A percentile compares a stretch with the other conserved stretches of the same genome.
These are phyloP conservation scores for Austroboletus festivus DNA, from an alignment of 768 basidiomycete species.

Conservation along the genomic window DNA sequence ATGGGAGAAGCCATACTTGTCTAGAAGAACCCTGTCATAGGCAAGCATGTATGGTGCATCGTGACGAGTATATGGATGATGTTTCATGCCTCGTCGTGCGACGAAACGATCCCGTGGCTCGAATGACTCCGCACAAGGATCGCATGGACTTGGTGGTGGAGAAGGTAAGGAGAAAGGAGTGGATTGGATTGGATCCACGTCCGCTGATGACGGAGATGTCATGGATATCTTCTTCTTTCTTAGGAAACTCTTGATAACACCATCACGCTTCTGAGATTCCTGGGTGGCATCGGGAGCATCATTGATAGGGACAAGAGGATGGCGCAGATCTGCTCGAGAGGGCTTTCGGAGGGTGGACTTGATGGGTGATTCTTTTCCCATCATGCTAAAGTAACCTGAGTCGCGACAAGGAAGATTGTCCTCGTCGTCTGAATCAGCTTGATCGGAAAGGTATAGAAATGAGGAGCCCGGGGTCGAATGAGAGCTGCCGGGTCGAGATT, in stretches of 20 bases:
- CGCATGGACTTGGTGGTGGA: slow-evolving; percentile 1
- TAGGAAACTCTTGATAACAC: slow-evolving; percentile 15
- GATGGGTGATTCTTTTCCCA: slow-evolving; percentile 21
- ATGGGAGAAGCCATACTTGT: slow-evolving; percentile 45
- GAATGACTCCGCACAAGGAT: slow-evolving; percentile 20
- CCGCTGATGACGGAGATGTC: background rate
- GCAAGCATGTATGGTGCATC: slow-evolving; percentile 65
- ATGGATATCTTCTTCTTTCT: slow-evolving; percentile 26
- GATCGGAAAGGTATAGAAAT: slow-evolving; percentile 5
- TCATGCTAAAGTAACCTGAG: slow-evolving; percentile 28
- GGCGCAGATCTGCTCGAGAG: slow-evolving; percentile 12
- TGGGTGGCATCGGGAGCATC: background rate
- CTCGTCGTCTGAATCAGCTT: background rate
- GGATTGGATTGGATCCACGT: slow-evolving; percentile 8
- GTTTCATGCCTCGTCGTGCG: slow-evolving; percentile 37
- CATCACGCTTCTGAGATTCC: slow-evolving; percentile 21
- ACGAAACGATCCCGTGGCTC: slow-evolving; percentile 24
- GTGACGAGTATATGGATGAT: slow-evolving; percentile 50
- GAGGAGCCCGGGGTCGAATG: slow-evolving; percentile 23
- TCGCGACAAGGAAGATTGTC: slow-evolving; percentile 18
- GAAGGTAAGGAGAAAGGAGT: background rate
- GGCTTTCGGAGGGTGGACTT: slow-evolving; percentile 6
- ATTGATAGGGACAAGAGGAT: slow-evolving; percentile 10
- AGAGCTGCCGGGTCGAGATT: slow-evolving; percentile 9
- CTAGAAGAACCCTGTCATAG: slow-evolving; percentile 53